Conservation (phyloP, 192 early-diverging fungal species). For the Globomyces pollinis-pini region DNA sequence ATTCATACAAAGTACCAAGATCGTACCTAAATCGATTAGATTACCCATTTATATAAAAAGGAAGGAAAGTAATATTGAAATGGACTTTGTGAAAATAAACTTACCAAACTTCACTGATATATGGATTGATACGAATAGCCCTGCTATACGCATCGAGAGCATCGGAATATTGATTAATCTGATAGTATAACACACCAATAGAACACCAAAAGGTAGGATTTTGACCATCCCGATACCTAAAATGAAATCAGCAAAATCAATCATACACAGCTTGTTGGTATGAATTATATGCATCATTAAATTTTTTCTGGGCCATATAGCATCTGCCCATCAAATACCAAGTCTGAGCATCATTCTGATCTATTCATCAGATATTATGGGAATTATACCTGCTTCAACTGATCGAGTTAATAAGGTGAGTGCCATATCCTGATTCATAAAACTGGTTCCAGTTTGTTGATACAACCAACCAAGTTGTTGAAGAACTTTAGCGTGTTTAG, state of each 20-base stretch:
- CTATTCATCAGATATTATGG: constrained; percentile 30
- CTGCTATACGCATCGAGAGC: constrained; percentile 95
- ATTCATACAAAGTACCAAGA: constrained; percentile 92
- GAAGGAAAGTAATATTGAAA: constrained; percentile 4
- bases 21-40: constrained; percentile 52
- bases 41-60: constrained; percentile 19
- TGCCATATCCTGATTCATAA: constrained; percentile 78
- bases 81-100: neutral
- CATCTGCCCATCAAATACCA: constrained; percentile 94
- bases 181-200: constrained; percentile 96
- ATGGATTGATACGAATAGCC: constrained; percentile 87
- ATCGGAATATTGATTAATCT: constrained; percentile 91
- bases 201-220: constrained; percentile 99
- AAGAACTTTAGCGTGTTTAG: constrained; percentile 89
- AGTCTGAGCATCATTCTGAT: constrained; percentile 83
- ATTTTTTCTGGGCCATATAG: constrained; percentile 92
- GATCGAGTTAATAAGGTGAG: constrained; percentile 76
- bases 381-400: constrained; percentile 61
- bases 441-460: constrained; percentile 74
- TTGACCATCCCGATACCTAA: constrained; percentile 79
- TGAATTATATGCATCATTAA: constrained; percentile 91
- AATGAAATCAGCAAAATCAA: too few species aligned
- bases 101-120: constrained; percentile 94
- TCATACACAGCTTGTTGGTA: constrained; percentile 98
- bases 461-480: constrained; percentile 98